phyloP scores from a whole-genome alignment of 1,139 yeast genomes.

The Kazachstania sp. region DNA sequence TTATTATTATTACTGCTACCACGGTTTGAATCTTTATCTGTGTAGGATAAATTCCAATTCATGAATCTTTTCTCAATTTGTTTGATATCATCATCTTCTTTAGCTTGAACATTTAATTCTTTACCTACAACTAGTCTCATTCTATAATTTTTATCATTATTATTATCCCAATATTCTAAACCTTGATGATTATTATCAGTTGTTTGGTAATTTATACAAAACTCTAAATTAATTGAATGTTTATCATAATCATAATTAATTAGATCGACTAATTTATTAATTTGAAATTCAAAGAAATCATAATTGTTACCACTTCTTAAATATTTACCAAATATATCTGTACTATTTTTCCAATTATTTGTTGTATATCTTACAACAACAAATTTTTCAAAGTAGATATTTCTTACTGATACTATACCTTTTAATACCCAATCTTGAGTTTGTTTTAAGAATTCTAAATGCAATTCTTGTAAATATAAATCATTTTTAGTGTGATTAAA shows the following conservation, averaged over 20 bases:
- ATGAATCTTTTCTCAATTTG: not conserved
- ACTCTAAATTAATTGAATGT: conserved; percentile 13
- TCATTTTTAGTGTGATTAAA: conserved; percentile 18
- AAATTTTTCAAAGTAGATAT: conserved; percentile 24
- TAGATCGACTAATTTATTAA: conserved; percentile 14
- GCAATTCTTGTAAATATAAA: conserved; percentile 22
- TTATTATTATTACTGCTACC: not conserved
- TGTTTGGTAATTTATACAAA: conserved; percentile 28
- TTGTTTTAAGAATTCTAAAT: conserved; percentile 13
- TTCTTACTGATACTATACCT: conserved; percentile 26
- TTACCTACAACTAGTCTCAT: conserved; percentile 13
- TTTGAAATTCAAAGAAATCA: conserved; percentile 23
- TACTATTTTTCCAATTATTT: conserved; percentile 23
- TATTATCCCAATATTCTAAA: conserved; percentile 29
- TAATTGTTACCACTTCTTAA: conserved; percentile 17
- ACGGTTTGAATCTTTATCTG: not conserved
- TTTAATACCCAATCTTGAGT: conserved; percentile 3
- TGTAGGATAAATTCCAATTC: conserved; percentile 2
- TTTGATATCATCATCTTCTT: not conserved
- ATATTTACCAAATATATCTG: conserved; percentile 24
- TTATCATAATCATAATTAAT: conserved; percentile 7
- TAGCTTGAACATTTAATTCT: not conserved
- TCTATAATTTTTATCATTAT: conserved; percentile 23
- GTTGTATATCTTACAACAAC: conserved; percentile 26
- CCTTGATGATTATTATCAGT: conserved; percentile 11